Evolutionary conservation across 805 yeast species (phyloP), one percentile per base, ranked within the genome.

Genomic region (Candida ovalis): DNA sequence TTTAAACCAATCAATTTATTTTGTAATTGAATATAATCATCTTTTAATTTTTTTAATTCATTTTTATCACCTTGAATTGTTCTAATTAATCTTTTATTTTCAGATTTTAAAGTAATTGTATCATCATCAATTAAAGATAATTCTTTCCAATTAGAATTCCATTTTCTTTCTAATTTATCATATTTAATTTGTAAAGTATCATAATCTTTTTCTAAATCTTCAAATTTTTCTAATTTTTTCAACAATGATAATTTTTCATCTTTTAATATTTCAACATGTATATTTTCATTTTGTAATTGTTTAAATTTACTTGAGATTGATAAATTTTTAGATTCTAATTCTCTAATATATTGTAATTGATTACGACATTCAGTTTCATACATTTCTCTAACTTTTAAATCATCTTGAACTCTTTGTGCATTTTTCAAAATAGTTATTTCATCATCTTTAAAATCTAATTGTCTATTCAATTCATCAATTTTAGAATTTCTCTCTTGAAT

Each of bases 281-380:
- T 62, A 50, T 78, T 69, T 49, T 72, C 71, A 50, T 76, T 64
- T 51, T 77, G 77, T 22, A 80, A 66, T 9, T 70, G 67, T 51
- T 74, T 74, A 48, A 84, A 71, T 36, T 79, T 75, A 50, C 73
- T 76, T 21, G 79, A 67, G 58, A 84, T 81, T 7, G 73, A 67
- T 44, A 81, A 67, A 50, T 79, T 77, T 51, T 77, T 75, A 4
- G 72, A 69, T 51, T 84, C 88, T 49, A 76, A 57, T 38, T 71
- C 73, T 54, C 72, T 66, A 40, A 77, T 62, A 52, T 76, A 72
- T 23, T 68, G 61, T 36, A 77, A 55, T 56, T 80, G 83, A 24
- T 72, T 62, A 22, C 40, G 49, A 47, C 58, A 67, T 61, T 53
- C 66, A 51, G 38, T 56, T 52, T 62, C 68, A 46, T 60, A 62